Evolutionary conservation across 208 protist genomes (phyloP).

Genomic region (Acanthamoeba castellanii): DNA sequence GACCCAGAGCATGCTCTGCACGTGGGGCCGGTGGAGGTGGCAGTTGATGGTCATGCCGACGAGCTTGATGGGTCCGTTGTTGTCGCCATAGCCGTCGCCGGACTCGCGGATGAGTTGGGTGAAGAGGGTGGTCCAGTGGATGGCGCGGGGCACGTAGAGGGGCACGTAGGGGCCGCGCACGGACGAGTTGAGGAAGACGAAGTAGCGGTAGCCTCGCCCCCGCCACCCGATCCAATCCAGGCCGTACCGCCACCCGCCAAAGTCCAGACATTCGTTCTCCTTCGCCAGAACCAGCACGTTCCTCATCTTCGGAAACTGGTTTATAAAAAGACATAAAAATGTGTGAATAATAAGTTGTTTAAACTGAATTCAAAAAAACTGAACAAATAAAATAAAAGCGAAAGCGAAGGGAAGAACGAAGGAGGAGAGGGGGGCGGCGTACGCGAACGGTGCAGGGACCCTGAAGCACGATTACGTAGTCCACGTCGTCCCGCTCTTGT

Average conservation of each 20-base stretch:
- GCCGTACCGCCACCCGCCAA: background rate
- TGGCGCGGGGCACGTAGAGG: background rate
- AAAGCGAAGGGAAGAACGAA: too few species aligned
- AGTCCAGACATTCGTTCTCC: slow-evolving; percentile 1
- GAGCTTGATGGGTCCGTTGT: slow-evolving; percentile 7
- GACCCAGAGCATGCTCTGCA: slow-evolving; percentile 3
- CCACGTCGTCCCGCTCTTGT: background rate
- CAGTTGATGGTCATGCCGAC: slow-evolving; percentile 44
- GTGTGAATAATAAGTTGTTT: too few species aligned
- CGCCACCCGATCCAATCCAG: background rate
- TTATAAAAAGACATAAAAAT: too few species aligned
- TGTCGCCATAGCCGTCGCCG: slow-evolving; percentile 6
- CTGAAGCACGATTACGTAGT: background rate
- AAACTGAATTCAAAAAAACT: too few species aligned
- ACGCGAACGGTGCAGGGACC: background rate
- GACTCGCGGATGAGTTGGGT: background rate
- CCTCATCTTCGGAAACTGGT: background rate
- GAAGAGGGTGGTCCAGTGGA: background rate
- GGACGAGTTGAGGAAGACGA: slow-evolving; percentile 1
- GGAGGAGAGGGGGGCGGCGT: too few species aligned
- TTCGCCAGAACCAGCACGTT: background rate
- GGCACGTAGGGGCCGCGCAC: background rate
- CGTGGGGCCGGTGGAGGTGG: background rate
- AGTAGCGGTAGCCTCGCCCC: background rate
- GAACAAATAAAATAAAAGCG: too few species aligned